Conservation (phyloP, 2,329 filamentous ascomycete species). For the Talaromyces islandicus region DNA sequence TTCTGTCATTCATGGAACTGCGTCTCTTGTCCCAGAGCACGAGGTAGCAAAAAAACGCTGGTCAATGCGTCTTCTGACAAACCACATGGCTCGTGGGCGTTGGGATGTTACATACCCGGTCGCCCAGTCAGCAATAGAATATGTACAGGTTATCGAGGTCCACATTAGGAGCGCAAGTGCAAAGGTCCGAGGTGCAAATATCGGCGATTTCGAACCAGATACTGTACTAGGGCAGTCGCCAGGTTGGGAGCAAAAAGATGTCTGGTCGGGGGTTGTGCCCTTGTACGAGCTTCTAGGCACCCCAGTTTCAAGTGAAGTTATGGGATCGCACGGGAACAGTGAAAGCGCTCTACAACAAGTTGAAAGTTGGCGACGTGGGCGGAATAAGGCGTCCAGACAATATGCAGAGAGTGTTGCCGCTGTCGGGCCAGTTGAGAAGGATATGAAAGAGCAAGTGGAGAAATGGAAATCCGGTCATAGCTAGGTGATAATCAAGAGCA, state of each 20-base stretch:
- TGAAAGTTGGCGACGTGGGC: not conserved
- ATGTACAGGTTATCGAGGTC: conserved; percentile 10
- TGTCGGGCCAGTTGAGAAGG: not conserved
- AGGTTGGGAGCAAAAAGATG: conserved; percentile 2
- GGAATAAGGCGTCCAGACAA: not conserved
- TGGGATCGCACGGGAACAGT: not conserved
- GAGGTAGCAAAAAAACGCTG: conserved; percentile 3
- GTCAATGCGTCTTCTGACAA: conserved; percentile 11
- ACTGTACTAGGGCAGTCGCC: not conserved
- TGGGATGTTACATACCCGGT: conserved; percentile 9
- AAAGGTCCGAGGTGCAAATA: conserved; percentile 7
- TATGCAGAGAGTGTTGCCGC: not conserved
- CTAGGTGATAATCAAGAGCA: not conserved
- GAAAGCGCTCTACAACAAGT: not conserved
- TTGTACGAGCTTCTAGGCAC: conserved; percentile 7
- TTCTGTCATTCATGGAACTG: conserved; percentile 7
- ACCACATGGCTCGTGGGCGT: conserved; percentile 9
- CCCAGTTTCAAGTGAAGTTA: conserved; percentile 5
- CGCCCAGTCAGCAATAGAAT: conserved; percentile 1
- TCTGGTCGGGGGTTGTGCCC: conserved; percentile 10
- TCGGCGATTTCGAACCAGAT: conserved; percentile 5
- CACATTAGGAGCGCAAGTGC: conserved; percentile 5
- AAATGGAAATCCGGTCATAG: not conserved
- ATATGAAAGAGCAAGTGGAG: not conserved
- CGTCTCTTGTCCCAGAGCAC: not conserved